Base-by-base conservation (phyloP, 495 filamentous ascomycete genomes). In the Aspergillus mulundensis region DNA sequence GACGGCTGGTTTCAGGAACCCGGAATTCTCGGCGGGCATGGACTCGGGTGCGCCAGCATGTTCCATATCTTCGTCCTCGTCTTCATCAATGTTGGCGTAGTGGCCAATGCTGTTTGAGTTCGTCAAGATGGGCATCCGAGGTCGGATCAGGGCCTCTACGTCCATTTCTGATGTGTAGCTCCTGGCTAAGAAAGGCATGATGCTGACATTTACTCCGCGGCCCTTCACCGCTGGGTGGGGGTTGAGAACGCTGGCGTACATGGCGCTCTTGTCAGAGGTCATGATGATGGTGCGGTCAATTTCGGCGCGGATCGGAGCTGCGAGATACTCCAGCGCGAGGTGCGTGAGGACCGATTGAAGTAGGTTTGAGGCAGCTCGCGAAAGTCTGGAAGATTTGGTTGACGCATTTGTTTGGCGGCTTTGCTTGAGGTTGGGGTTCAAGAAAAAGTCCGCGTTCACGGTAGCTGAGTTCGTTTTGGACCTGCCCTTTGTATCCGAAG, bases 281-380 rank as follows among this genome's bases (percentile, higher is more conserved):
- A 95, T 66, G 50, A 95, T 86, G 36, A 89, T 86, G 1, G 88
- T 88, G 41, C 84, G 85, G 65, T 96, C 89, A 59, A 95, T 82
- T 42, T 86, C 79, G 14, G 83, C 77, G 44, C 91, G 84, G 11
- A 88, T 45, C 5, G 86, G 80, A 2, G 81, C 76, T 14, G 84
- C 76, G 20, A 95, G 65, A 61, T 81, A 71, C 36, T 82, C 71
- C 15, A 84, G 76, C 0, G 87, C 82, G 1, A 90, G 62, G 56
- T 78, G 80, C 20, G 75, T 72, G 42, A 93, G 73, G 7, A 86
- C 68, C 2, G 78, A 53, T 10, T 82, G 77, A 16, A 96, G 72
- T n/a, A 96, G 77, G 7, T 60, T 59, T 3, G 68, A 69, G 7
- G 88, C 86, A 14, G 86, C 76, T 8, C 66, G 48, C 23, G 66